Evolutionary conservation across 352 stramenopile species (phyloP).

Genomic region (Phytophthora uliginosa): DNA sequence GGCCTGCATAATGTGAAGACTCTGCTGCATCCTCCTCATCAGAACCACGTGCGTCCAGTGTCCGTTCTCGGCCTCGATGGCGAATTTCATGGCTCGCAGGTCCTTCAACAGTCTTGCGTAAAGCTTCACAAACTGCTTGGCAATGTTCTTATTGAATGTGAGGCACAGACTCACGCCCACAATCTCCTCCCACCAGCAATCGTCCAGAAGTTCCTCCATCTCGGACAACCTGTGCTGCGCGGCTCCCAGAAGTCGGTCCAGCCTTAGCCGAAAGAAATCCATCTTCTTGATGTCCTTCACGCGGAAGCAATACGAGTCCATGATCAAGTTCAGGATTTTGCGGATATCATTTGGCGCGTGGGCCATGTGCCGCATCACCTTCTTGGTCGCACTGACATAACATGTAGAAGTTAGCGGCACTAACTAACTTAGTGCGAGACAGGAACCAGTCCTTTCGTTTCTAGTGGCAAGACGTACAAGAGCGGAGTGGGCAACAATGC

Average conservation of each 20-base stretch:
- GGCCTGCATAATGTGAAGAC: constrained; percentile 69
- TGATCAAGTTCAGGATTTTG: constrained; percentile 86
- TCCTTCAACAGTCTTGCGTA: constrained; percentile 68
- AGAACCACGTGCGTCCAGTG: constrained; percentile 64
- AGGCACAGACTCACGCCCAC: constrained; percentile 60
- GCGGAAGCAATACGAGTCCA: constrained; percentile 82
- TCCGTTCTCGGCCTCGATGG: constrained; percentile 69
- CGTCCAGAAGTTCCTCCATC: constrained; percentile 68
- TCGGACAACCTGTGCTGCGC: constrained; percentile 43
- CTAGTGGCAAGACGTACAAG: constrained; percentile 46
- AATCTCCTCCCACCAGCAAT: constrained; percentile 82
- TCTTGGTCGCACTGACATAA: constrained; percentile 54
- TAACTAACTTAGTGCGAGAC: neutral
- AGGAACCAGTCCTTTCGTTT: neutral
- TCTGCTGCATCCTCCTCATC: constrained; percentile 73
- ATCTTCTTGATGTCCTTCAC: constrained; percentile 81
- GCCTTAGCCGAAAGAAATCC: constrained; percentile 74
- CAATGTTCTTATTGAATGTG: constrained; percentile 74
- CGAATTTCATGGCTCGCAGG: constrained; percentile 73
- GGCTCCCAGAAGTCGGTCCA: constrained; percentile 52
- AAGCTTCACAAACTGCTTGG: constrained; percentile 77
- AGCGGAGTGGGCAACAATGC: constrained; percentile 67
- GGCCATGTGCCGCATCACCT: constrained; percentile 55
- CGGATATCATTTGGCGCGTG: constrained; percentile 61
- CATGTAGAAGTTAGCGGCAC: neutral